phyloP scores from a whole-genome alignment of 2,329 filamentous ascomycete genomes.

The Sclerotinia sclerotiorum region DNA sequence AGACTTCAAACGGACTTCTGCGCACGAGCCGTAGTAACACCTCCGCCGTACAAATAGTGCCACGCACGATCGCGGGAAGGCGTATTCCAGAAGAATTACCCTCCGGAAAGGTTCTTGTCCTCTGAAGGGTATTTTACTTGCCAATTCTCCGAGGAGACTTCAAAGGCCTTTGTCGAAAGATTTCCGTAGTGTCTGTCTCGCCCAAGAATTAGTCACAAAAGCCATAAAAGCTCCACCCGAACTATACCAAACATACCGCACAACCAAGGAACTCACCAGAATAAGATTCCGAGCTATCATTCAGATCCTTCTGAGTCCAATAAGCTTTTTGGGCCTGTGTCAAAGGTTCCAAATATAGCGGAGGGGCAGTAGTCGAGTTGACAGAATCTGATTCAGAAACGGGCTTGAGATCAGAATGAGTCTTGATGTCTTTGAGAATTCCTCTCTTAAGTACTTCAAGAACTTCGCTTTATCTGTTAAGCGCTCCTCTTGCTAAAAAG shows the following conservation, averaged over 20 bases:
- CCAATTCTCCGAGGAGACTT: background rate
- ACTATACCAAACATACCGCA: too few relatives aligned
- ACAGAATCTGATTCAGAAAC: background rate
- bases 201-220: background rate
- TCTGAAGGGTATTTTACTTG: background rate
- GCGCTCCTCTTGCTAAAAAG: background rate
- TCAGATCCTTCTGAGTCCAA: background rate
- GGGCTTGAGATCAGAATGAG: background rate
- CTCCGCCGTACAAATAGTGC: background rate
- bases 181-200: background rate
- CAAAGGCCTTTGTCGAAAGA: background rate
- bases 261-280: background rate
- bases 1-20: background rate
- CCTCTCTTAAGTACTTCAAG: background rate
- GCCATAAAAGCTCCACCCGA: background rate
- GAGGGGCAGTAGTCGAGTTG: background rate
- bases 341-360: background rate
- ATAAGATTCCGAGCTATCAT: background rate
- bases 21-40: background rate
- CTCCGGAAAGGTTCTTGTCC: background rate
- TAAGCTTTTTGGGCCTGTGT: background rate
- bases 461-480: background rate
- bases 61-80: background rate
- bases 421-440: background rate
- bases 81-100: slow-evolving; percentile 2